Evolutionary conservation across 2,329 filamentous ascomycete genomes (phyloP).

Genomic region (Phaeosphaeriaceae sp.): DNA sequence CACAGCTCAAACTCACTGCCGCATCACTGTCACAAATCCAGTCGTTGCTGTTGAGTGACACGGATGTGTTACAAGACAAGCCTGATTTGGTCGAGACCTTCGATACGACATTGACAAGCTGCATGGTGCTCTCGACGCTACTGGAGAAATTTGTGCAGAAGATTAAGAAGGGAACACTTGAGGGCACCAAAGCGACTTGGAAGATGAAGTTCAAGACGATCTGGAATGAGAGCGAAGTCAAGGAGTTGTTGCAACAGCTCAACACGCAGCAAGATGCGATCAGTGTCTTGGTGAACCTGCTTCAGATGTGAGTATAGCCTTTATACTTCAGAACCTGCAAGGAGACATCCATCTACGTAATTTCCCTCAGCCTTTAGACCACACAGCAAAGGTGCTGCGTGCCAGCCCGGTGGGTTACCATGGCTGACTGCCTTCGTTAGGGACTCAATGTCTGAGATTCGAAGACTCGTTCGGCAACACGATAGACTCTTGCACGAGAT

Average conservation of each 20-base stretch:
- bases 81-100: constrained; percentile 21
- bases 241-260: constrained; percentile 22
- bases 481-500: constrained; percentile 11
- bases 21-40: constrained; percentile 29
- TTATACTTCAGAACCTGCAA: too few species aligned
- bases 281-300: constrained; percentile 14
- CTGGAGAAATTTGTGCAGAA: constrained; percentile 21
- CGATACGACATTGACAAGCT: constrained; percentile 27
- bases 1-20: constrained; percentile 22
- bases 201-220: constrained; percentile 21
- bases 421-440: neutral
- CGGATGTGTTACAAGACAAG: constrained; percentile 10
- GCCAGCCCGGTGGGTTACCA: too few species aligned
- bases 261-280: constrained; percentile 22
- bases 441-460: constrained; percentile 10
- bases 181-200: constrained; percentile 12
- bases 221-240: constrained; percentile 28
- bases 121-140: constrained; percentile 18
- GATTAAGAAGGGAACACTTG: constrained; percentile 9
- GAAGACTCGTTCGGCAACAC: constrained; percentile 2
- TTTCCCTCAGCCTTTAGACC: too few species aligned
- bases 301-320: constrained; percentile 17
- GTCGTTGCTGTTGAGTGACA: constrained; percentile 15
- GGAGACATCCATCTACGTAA: too few species aligned
- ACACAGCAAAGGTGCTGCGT: too few species aligned